Conservation (phyloP, 202 grass and related monocot species). For the Schoenoplectus tabernaemontani region DNA sequence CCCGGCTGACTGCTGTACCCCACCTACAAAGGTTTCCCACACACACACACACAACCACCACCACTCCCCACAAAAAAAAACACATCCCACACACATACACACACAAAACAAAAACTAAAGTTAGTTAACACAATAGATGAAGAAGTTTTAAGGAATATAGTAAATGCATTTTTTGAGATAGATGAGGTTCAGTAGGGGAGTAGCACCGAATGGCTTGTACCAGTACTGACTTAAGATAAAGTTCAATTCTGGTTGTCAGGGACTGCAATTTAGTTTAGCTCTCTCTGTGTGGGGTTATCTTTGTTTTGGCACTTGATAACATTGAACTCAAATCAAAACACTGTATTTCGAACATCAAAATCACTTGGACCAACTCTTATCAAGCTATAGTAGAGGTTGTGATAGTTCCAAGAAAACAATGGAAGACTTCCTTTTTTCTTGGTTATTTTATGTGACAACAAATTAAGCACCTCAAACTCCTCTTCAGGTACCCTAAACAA, state of each 20-base stretch:
- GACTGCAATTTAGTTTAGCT: neutral
- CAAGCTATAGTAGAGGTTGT: neutral
- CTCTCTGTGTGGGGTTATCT: neutral
- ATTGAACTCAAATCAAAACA: neutral
- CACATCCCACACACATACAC: neutral
- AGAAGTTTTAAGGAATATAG: slow-evolving; percentile 11
- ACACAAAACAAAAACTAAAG: neutral
- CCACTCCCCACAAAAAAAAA: slow-evolving; percentile 36
- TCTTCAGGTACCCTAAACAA: neutral
- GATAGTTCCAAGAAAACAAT: neutral
- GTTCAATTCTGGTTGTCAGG: neutral
- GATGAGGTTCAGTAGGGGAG: neutral
- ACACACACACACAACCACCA: neutral
- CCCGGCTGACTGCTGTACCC: slow-evolving; percentile 60
- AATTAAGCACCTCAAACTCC: neutral
- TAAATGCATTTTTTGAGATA: slow-evolving; percentile 39
- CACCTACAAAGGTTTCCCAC: slow-evolving; percentile 23
- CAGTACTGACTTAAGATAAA: neutral
- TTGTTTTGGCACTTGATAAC: neutral
- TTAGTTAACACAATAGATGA: neutral
- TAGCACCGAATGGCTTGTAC: neutral
- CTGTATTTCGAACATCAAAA: neutral
- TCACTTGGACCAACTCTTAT: neutral
- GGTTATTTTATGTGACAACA: neutral
- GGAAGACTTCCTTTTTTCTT: neutral